A percentile compares a stretch with the other conserved stretches of the same genome.
phyloP scores from a whole-genome alignment of 495 filamentous ascomycete genomes.

The Neurospora sp. region DNA sequence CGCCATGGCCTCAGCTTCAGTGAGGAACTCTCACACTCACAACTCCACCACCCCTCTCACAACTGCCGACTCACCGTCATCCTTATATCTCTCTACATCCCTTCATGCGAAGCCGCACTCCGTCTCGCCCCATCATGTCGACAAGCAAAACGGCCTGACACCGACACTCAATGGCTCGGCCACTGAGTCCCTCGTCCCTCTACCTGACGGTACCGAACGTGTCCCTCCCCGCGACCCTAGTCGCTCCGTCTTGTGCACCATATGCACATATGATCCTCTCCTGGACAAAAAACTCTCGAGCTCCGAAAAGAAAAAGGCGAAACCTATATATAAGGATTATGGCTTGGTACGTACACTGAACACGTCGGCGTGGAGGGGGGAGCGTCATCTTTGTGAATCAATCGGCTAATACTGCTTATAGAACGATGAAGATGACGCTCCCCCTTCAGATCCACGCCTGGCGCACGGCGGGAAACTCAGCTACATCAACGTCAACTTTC shows the following conservation, averaged over 20 bases:
- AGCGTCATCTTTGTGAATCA: slow-evolving; percentile 46
- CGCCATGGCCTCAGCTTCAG: slow-evolving; percentile 40
- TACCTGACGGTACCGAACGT: slow-evolving; percentile 33
- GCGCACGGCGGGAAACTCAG: slow-evolving; percentile 45
- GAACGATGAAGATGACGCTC: slow-evolving; percentile 54
- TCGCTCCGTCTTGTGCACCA: slow-evolving; percentile 55
- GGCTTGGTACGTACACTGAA: slow-evolving; percentile 49
- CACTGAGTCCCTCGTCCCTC: slow-evolving; percentile 40
- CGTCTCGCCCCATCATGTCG: slow-evolving; percentile 22
- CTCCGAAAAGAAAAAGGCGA: slow-evolving; percentile 55
- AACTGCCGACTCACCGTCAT: slow-evolving; percentile 64
- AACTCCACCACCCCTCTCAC: slow-evolving; percentile 60
- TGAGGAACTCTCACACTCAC: slow-evolving; percentile 39
- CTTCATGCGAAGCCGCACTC: slow-evolving; percentile 25
- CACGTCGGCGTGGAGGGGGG: slow-evolving; percentile 29
- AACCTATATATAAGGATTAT: slow-evolving; percentile 64
- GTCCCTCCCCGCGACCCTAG: slow-evolving; percentile 52
- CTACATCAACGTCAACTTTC: slow-evolving; percentile 53
- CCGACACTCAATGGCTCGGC: slow-evolving; percentile 15
- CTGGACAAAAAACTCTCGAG: slow-evolving; percentile 41
- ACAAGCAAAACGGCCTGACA: slow-evolving; percentile 14
- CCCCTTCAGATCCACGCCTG: slow-evolving; percentile 68
- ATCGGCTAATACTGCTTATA: slow-evolving; percentile 39
- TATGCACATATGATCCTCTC: slow-evolving; percentile 62
- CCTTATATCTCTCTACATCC: slow-evolving; percentile 37